A percentile compares a stretch with the other conserved stretches of the same genome.
Conservation (phyloP, 106 monocot species). For the Allium fistulosum region DNA sequence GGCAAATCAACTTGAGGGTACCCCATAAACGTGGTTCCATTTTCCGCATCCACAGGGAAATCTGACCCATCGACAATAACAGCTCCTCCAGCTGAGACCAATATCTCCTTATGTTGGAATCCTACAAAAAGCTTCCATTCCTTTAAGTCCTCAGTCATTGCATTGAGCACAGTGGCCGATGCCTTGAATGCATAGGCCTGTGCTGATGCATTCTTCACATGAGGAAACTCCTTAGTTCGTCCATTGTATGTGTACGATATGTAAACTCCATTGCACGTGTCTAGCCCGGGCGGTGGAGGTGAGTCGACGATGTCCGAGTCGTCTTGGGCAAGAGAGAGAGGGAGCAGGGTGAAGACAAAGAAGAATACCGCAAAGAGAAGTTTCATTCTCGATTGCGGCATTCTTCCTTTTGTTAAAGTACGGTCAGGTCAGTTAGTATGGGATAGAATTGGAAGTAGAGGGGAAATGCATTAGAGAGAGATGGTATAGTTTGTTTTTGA, state of each 20-base stretch:
- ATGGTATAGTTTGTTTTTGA: background rate
- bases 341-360: background rate
- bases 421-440: background rate
- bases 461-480: background rate
- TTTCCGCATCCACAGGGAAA: slow-evolving; percentile 51
- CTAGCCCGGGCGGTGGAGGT: slow-evolving; percentile 24
- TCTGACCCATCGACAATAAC: slow-evolving; percentile 61
- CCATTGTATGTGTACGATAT: slow-evolving; percentile 55
- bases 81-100: slow-evolving; percentile 69
- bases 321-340: slow-evolving; percentile 16
- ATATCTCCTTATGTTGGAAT: slow-evolving; percentile 82
- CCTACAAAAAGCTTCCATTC: slow-evolving; percentile 83
- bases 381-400: slow-evolving; percentile 6
- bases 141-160: slow-evolving; percentile 60
- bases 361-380: slow-evolving; percentile 19
- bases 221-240: slow-evolving; percentile 55
- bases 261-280: slow-evolving; percentile 53
- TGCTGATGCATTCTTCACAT: slow-evolving; percentile 79
- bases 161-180: slow-evolving; percentile 59
- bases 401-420: slow-evolving; percentile 11
- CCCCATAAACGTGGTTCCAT: slow-evolving; percentile 63
- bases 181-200: slow-evolving; percentile 88
- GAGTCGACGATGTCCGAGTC: slow-evolving; percentile 5
- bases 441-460: background rate
- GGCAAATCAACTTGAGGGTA: slow-evolving; percentile 63